phyloP scores from a whole-genome alignment of 495 filamentous ascomycete genomes.

The Evansstolkia leycettana region DNA sequence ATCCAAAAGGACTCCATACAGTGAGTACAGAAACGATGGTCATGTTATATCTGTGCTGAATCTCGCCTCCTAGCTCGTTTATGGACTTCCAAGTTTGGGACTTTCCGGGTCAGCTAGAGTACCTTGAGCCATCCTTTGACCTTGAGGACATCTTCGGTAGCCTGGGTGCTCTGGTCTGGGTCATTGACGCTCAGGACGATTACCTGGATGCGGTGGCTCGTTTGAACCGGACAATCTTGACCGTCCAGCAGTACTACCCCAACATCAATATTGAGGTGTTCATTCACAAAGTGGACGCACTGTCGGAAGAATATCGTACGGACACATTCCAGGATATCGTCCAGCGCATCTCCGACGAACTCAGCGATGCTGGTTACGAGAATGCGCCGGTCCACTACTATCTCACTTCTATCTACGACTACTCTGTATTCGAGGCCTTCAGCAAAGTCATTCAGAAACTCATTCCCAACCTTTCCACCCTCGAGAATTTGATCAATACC shows the following conservation, averaged over 20 bases:
- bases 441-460: constrained; percentile 96
- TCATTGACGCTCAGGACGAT: constrained; percentile 95
- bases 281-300: constrained; percentile 93
- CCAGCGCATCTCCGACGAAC: constrained; percentile 93
- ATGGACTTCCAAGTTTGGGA: constrained; percentile 99
- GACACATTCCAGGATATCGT: constrained; percentile 92
- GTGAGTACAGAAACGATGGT: constrained; percentile 35
- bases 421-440: constrained; percentile 96
- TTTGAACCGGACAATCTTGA: constrained; percentile 77
- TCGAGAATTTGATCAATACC: constrained; percentile 85
- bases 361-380: constrained; percentile 81
- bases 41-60: background rate
- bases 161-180: constrained; percentile 91
- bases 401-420: constrained; percentile 92
- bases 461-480: constrained; percentile 80
- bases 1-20: constrained; percentile 90
- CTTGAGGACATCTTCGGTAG: constrained; percentile 86
- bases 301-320: constrained; percentile 86
- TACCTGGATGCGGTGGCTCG: constrained; percentile 80
- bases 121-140: constrained; percentile 74
- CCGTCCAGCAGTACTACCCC: constrained; percentile 75
- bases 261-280: constrained; percentile 94
- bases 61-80: constrained; percentile 54
- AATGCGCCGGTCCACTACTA: constrained; percentile 89
- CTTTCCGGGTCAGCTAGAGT: constrained; percentile 86